phyloP scores from a whole-genome alignment of 805 yeast genomes.

The Teunomyces kruisii region DNA sequence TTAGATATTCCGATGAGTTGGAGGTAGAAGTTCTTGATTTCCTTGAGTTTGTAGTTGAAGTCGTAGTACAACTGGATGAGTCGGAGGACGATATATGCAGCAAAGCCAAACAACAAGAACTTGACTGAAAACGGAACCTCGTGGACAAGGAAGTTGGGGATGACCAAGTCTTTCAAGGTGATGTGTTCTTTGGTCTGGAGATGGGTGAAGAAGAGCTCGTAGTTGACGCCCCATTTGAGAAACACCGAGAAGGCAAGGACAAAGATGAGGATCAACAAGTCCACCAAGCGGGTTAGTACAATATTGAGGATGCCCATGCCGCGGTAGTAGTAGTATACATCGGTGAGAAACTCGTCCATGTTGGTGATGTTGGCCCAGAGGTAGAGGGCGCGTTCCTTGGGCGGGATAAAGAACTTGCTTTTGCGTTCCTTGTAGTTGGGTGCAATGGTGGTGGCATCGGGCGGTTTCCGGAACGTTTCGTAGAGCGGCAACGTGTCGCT shows the following conservation, averaged over 20 bases:
- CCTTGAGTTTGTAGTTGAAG: conserved; percentile 59
- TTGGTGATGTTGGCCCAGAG: conserved; percentile 96
- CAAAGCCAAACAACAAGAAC: conserved; percentile 62
- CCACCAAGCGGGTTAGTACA: conserved; percentile 61
- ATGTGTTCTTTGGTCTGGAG: conserved; percentile 20
- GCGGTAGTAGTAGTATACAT: conserved; percentile 77
- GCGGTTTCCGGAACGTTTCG: conserved; percentile 7
- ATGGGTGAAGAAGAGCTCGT: conserved; percentile 29
- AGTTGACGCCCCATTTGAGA: conserved; percentile 79
- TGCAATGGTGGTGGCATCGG: background rate
- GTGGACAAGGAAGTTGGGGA: conserved; percentile 46
- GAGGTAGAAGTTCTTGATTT: conserved; percentile 73
- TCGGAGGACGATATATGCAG: conserved; percentile 51
- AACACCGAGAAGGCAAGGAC: conserved; percentile 78
- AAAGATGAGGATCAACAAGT: conserved; percentile 72
- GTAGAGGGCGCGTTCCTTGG: conserved; percentile 80
- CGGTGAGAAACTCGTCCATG: conserved; percentile 80
- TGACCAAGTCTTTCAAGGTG: conserved; percentile 34
- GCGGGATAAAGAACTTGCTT: conserved; percentile 30
- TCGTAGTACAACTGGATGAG: conserved; percentile 58
- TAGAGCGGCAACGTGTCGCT: conserved; percentile 14
- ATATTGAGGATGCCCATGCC: conserved; percentile 86
- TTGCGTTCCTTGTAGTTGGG: conserved; percentile 5
- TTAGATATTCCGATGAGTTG: conserved; percentile 71
- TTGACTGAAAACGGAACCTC: conserved; percentile 48